A percentile compares a stretch with the other conserved stretches of the same genome.
Evolutionary conservation across 495 filamentous ascomycete species (phyloP).

Genomic region (Lepidopterella palustris): DNA sequence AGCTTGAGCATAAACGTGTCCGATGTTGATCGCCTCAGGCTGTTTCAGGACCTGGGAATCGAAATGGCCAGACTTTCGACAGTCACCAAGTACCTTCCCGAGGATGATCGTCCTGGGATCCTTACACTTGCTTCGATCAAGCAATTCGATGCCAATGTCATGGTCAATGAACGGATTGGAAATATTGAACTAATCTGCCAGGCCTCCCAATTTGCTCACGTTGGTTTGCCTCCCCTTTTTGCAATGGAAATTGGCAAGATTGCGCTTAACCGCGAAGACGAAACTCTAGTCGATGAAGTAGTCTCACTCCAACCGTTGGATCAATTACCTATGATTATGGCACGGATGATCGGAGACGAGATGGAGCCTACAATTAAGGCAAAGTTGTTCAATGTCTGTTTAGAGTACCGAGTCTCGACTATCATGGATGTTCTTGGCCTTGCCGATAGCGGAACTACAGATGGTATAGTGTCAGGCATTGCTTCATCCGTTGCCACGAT

Average conservation of each 20-base stretch:
- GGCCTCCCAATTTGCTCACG: conserved; percentile 69
- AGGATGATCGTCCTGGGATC: conserved; percentile 89
- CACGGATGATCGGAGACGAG: conserved; percentile 84
- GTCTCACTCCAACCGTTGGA: conserved; percentile 31
- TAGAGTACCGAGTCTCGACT: conserved; percentile 80
- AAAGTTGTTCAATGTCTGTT: conserved; percentile 69
- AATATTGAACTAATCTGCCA: conserved; percentile 49
- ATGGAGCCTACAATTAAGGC: conserved; percentile 85
- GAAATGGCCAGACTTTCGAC: conserved; percentile 77
- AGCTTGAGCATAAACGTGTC: conserved; percentile 51
- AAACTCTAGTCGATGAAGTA: conserved; percentile 60
- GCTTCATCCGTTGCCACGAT: conserved; percentile 74
- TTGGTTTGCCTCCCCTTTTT: conserved; percentile 72
- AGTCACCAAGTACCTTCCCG: conserved; percentile 89
- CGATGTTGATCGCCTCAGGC: conserved; percentile 53
- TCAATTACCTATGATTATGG: conserved; percentile 59
- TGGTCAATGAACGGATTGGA: conserved; percentile 57
- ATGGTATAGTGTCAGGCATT: conserved; percentile 69
- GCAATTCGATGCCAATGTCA: conserved; percentile 52
- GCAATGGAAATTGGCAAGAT: conserved; percentile 64
- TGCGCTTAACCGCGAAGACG: conserved; percentile 56
- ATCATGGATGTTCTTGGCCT: conserved; percentile 71
- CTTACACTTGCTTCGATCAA: conserved; percentile 65
- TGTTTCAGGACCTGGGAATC: conserved; percentile 61
- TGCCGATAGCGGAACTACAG: conserved; percentile 50